Evolutionary conservation across 1,284 basidiomycete genomes (phyloP).

Genomic region (Malassezia vespertilionis): DNA sequence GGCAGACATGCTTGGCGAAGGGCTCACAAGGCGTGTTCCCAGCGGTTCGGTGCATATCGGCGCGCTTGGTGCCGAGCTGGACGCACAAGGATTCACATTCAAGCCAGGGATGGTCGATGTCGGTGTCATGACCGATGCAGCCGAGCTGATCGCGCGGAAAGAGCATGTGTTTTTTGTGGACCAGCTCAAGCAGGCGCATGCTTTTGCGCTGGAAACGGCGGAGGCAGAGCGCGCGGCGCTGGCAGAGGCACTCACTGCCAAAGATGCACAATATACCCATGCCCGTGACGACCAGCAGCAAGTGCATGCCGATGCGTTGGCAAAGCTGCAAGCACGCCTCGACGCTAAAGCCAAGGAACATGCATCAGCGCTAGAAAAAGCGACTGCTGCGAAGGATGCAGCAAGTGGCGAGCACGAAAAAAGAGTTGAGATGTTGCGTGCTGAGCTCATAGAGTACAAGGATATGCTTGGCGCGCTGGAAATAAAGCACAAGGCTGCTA

Average conservation of each 20-base stretch:
- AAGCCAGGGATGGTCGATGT: slow-evolving; percentile 8
- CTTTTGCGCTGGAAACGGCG: not conserved
- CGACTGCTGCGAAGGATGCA: not conserved
- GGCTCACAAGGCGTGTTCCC: not conserved
- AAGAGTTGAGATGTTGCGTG: not conserved
- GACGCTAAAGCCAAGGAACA: not conserved
- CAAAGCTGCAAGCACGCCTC: not conserved
- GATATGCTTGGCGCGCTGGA: not conserved
- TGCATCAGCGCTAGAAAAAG: not conserved
- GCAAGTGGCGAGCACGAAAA: not conserved
- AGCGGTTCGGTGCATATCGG: not conserved
- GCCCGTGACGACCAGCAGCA: not conserved
- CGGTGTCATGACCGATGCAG: slow-evolving; percentile 5
- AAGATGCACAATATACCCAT: slow-evolving; percentile 2
- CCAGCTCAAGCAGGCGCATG: slow-evolving; percentile 1
- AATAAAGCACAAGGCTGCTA: not conserved
- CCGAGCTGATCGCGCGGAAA: slow-evolving; percentile 1
- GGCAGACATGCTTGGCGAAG: slow-evolving; percentile 8
- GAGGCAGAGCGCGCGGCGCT: not conserved
- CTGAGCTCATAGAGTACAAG: slow-evolving; percentile 3
- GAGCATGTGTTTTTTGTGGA: slow-evolving; percentile 5
- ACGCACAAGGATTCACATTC: not conserved
- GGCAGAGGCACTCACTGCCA: not conserved
- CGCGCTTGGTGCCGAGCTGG: slow-evolving; percentile 11
- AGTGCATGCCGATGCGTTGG: not conserved